A percentile compares a stretch with the other conserved stretches of the same genome.
Evolutionary conservation across 192 early-diverging fungal genomes (phyloP).

Genomic region (Umbelopsis vinacea): DNA sequence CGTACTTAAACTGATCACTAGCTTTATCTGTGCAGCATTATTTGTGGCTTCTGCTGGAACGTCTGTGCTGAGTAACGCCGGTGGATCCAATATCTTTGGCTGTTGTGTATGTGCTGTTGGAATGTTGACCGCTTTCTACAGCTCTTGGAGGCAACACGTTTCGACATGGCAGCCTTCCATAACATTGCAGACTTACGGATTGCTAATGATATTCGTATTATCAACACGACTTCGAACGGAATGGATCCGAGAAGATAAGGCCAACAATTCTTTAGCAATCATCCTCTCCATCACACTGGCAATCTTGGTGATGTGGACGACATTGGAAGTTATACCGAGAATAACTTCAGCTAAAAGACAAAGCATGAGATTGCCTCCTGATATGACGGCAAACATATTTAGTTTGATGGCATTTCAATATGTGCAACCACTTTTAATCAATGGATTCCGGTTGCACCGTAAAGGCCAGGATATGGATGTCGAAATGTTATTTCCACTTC

Average conservation of each 20-base stretch:
- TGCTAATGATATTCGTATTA: not conserved
- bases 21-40: not conserved
- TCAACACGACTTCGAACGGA: conserved; percentile 10
- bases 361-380: conserved; percentile 23
- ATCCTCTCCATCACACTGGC: conserved; percentile 30
- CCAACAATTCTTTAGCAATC: conserved; percentile 26
- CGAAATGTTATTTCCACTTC: not conserved
- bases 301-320: conserved; percentile 21
- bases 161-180: conserved; percentile 18
- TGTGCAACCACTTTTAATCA: conserved; percentile 37
- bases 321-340: conserved; percentile 40
- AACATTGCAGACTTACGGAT: not conserved
- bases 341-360: conserved; percentile 25
- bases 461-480: conserved; percentile 30
- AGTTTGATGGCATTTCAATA: conserved; percentile 35
- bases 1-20: not conserved
- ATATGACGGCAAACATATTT: conserved; percentile 41
- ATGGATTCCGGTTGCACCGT: conserved; percentile 36
- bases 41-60: conserved; percentile 1
- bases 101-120: conserved; percentile 1
- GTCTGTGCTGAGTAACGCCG: conserved; percentile 7
- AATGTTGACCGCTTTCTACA: not conserved
- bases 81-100: conserved; percentile 22
- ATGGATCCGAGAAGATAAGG: conserved; percentile 3
- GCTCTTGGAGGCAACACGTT: conserved; percentile 17